Evolutionary conservation across 805 yeast genomes (phyloP), one percentile per base, ranked within the genome.

Genomic region (Debaryomyces maramus): DNA sequence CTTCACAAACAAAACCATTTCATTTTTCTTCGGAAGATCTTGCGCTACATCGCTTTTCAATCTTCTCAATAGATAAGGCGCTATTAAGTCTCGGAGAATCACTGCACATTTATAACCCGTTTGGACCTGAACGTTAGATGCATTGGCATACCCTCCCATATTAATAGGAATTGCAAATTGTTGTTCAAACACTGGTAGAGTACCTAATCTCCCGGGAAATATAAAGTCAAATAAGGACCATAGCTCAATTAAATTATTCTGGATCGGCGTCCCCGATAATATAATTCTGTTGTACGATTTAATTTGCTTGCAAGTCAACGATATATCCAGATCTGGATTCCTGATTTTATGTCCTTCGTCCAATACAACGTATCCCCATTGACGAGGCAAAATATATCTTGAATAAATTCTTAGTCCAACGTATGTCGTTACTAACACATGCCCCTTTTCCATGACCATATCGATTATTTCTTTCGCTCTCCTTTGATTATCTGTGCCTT

Each of bases 301-400:
- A 33, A 93, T 60, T 49, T 85, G 88, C 58, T 93, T 93, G 61
- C 96, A 86, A 0, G 85, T 74, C 24, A 93, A 65, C 0, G 97
- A 84, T 5, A 93, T 85, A 39, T 82, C 95, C 40, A 93, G 81
- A 55, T 93, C 89, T 0, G 99, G 98, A 56, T 93, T 93, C 51
- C 98, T 73, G 40, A 93, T 93, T 62, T 91, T 93, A 61, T 93
- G 99, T 1, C 99, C 99, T 59, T 93, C 99, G 62, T 91, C 99
- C 8, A 91, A 63, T 0, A 91, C 88, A 13, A 83, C 91, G 55
- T 90, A 91, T 0, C 90, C 89, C 98, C 98, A 93, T 33, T 77
- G 67, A 8, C 75, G 70, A 0, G 85, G 80, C n/a, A 88, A 60
- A 4, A 88, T 60, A 15, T 73, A 63, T 23, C 77, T 77, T 3